Percentiles rank a stretch among this genome's conserved stretches.
Conservation (phyloP, 2,329 filamentous ascomycete genomes). For the Fusarium coffeatum region DNA sequence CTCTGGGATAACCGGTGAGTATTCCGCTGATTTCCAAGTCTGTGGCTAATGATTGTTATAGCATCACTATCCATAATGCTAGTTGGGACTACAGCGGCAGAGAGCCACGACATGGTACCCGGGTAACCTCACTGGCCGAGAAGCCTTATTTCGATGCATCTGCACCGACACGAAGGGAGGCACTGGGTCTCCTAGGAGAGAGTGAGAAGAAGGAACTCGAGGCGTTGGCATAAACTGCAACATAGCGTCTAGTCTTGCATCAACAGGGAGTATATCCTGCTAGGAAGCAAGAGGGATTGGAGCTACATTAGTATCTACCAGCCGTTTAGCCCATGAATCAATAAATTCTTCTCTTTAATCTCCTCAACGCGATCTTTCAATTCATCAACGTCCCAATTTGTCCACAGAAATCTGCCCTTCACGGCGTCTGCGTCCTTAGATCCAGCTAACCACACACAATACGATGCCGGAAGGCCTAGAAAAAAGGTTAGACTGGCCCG, state of each 20-base stretch:
- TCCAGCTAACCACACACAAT: constrained; percentile 6
- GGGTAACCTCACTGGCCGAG: constrained; percentile 77
- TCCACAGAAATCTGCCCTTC: constrained; percentile 9
- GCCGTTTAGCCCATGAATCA: neutral
- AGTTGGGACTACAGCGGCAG: constrained; percentile 78
- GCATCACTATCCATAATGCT: constrained; percentile 79
- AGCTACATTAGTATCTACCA: neutral
- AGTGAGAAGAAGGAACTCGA: constrained; percentile 58
- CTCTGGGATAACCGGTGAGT: constrained; percentile 76
- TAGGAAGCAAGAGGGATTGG: neutral
- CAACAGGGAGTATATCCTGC: fast-evolving
- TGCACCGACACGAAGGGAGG: constrained; percentile 74
- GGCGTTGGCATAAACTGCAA: neutral
- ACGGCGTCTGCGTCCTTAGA: neutral
- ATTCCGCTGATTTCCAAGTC: fast-evolving
- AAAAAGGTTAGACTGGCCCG: neutral
- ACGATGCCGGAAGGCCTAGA: constrained; percentile 4
- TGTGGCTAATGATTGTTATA: constrained; percentile 38
- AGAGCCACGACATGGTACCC: constrained; percentile 76
- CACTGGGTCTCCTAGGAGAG: constrained; percentile 70
- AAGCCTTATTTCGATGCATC: constrained; percentile 74
- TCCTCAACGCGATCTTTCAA: neutral
- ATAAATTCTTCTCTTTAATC: neutral
- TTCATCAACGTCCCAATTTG: constrained; percentile 10
- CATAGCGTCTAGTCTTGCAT: neutral